phyloP scores from a whole-genome alignment of 2,329 filamentous ascomycete species.

The Coniochaeta hoffmannii region DNA sequence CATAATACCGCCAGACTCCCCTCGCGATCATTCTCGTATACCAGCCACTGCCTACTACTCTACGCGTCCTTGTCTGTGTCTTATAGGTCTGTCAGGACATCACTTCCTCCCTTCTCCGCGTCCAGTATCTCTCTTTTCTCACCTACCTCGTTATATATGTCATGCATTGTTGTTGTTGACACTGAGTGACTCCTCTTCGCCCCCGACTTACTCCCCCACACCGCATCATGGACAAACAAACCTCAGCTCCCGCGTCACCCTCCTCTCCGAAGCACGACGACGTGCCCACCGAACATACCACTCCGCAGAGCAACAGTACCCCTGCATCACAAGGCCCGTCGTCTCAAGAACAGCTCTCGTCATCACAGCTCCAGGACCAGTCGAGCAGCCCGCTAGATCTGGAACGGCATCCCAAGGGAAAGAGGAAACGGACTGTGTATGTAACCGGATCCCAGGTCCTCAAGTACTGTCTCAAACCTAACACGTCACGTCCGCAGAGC shows the following conservation, averaged over 20 bases:
- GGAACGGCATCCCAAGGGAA: constrained; percentile 48
- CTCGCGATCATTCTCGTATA: neutral
- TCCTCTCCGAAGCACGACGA: neutral
- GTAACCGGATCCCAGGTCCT: constrained; percentile 18
- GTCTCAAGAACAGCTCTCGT: neutral
- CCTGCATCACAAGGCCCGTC: neutral
- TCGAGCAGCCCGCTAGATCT: constrained; percentile 1
- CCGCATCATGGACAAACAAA: neutral
- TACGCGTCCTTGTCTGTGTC: neutral
- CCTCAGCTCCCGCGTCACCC: neutral
- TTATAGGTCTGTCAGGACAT: neutral
- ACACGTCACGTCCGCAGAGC: constrained; percentile 44
- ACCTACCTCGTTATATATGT: neutral
- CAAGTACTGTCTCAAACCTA: constrained; percentile 9
- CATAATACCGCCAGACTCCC: neutral
- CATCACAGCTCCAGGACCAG: neutral
- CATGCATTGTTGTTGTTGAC: neutral
- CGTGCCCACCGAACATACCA: neutral
- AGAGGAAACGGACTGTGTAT: constrained; percentile 58
- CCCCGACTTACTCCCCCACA: neutral
- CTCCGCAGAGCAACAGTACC: neutral
- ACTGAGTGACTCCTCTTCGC: neutral
- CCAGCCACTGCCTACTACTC: neutral
- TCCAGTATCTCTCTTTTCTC: neutral
- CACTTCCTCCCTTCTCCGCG: neutral